Evolutionary conservation across 805 yeast species (phyloP).

Genomic region (Metschnikowia drakensbergensis): DNA sequence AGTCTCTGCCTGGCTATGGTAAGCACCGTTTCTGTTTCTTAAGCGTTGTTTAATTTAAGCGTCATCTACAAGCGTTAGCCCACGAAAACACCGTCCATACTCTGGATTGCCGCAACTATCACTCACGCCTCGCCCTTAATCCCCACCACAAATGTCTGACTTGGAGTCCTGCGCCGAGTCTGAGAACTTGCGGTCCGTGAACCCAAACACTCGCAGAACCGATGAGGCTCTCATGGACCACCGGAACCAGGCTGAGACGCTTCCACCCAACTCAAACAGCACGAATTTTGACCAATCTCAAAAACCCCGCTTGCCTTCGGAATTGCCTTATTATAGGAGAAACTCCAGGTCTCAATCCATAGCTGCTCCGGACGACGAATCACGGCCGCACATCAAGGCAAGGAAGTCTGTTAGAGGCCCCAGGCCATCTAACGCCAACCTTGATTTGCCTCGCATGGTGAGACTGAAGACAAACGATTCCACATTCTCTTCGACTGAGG

Average conservation of each 20-base stretch:
- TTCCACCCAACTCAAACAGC: conserved; percentile 20
- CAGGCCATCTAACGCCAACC: conserved; percentile 18
- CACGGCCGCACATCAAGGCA: conserved; percentile 7
- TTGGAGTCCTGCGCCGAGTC: conserved; percentile 34
- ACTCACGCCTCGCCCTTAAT: not conserved
- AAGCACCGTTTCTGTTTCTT: not conserved
- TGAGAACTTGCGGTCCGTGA: conserved; percentile 18
- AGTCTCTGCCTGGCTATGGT: conserved; percentile 2
- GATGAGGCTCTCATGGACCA: conserved; percentile 40
- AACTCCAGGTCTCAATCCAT: conserved; percentile 38
- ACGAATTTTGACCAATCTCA: not conserved
- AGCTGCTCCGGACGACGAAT: conserved; percentile 33
- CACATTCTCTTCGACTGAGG: conserved; percentile 7
- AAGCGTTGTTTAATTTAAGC: not conserved
- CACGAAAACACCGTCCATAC: not conserved
- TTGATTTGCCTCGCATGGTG: conserved; percentile 29
- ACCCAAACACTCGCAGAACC: conserved; percentile 17
- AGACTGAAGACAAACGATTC: conserved; percentile 21
- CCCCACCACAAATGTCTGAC: conserved; percentile 33
- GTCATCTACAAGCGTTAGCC: not conserved
- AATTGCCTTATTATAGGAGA: conserved; percentile 19
- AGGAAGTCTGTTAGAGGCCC: conserved; percentile 10
- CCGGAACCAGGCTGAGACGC: conserved; percentile 33
- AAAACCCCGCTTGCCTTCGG: conserved; percentile 7
- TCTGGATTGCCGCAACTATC: not conserved